Percentiles rank a stretch among this genome's conserved stretches.
Conservation (phyloP, 208 protist genomes). For the Leishmania turanica region DNA sequence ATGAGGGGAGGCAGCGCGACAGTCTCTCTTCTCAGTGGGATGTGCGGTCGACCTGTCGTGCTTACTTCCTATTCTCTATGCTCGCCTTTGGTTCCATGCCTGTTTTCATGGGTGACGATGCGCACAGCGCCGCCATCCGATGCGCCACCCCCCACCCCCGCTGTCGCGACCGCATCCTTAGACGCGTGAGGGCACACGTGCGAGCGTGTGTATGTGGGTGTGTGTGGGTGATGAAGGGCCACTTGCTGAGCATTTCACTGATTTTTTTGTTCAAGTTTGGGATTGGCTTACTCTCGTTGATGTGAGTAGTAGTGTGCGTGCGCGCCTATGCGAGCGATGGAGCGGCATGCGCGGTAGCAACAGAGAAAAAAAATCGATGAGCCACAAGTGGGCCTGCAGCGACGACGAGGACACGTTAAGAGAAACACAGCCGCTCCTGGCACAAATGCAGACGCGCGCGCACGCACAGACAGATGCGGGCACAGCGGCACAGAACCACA, state of each 20-base stretch:
- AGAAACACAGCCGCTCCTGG: not conserved
- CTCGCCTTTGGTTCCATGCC: not conserved
- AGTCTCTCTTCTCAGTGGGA: not conserved
- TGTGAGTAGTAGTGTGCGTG: not conserved
- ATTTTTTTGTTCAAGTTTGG: not conserved
- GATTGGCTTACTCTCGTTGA: not conserved
- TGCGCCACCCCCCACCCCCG: not conserved
- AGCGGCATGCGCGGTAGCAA: not conserved
- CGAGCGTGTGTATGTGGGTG: not conserved
- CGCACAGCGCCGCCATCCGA: not conserved
- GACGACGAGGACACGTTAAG: not conserved
- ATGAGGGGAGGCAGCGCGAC: not conserved
- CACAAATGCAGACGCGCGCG: not conserved
- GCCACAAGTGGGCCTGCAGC: not conserved
- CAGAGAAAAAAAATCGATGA: not conserved
- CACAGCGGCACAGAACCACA: not conserved
- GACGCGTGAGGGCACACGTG: not conserved
- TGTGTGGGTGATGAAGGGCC: not conserved
- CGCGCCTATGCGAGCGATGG: not conserved
- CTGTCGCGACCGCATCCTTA: not conserved
- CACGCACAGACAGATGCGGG: not conserved
- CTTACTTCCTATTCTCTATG: not conserved
- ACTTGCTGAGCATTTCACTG: not conserved
- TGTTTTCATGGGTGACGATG: not conserved
- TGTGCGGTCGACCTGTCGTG: not conserved